Evolutionary conservation across 139 green algal genomes (phyloP).

Genomic region (Edaphochlamys debaryana): DNA sequence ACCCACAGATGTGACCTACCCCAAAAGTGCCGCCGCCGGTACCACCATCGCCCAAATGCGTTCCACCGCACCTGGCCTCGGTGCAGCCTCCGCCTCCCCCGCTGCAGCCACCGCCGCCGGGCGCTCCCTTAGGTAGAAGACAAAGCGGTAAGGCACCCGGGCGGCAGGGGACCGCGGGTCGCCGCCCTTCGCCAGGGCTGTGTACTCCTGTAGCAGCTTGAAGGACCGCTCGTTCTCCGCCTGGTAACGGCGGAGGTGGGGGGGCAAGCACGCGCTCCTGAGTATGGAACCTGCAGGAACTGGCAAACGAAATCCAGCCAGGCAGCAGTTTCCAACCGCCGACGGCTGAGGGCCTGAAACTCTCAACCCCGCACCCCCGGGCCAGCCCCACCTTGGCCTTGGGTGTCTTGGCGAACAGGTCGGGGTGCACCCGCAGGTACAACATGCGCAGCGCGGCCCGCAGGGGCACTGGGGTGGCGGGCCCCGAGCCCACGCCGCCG

Average conservation of each 20-base stretch:
- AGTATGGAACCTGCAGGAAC: too few relatives aligned
- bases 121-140: slow-evolving; percentile 57
- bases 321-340: too few relatives aligned
- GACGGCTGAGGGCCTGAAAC: too few relatives aligned
- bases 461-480: slow-evolving; percentile 2
- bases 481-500: too few relatives aligned
- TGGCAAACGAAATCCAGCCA: too few relatives aligned
- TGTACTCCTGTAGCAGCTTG: slow-evolving; percentile 77
- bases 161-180: slow-evolving; percentile 37
- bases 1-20: too few relatives aligned
- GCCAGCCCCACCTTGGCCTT: slow-evolving; percentile 53
- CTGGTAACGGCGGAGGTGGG: too few relatives aligned
- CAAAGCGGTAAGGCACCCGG: slow-evolving; percentile 63
- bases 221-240: slow-evolving; percentile 68
- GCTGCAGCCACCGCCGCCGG: neutral
- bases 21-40: too few relatives aligned
- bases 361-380: too few relatives aligned
- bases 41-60: too few relatives aligned
- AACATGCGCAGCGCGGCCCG: slow-evolving; percentile 55
- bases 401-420: slow-evolving; percentile 62
- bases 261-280: too few relatives aligned
- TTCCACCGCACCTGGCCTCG: too few relatives aligned
- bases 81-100: neutral
- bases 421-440: slow-evolving; percentile 67
- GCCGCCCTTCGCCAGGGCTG: slow-evolving; percentile 40